Conservation (phyloP, 768 basidiomycete species). For the Tylopilus sp. region DNA sequence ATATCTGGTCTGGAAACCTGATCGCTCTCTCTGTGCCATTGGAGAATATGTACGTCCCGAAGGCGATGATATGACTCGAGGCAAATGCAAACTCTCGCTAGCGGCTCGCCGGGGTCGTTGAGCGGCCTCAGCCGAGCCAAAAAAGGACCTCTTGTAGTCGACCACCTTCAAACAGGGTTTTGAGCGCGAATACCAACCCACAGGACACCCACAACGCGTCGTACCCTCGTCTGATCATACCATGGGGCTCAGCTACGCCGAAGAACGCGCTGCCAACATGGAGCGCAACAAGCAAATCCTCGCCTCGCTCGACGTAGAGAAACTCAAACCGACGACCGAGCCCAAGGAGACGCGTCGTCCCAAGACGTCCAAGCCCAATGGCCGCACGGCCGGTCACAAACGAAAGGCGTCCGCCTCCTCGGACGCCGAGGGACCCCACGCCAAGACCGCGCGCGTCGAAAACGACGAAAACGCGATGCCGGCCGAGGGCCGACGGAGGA, state of each 20-base stretch:
- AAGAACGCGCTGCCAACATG: constrained; percentile 36
- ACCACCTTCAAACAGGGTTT: not conserved
- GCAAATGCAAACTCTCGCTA: not conserved
- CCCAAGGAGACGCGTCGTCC: constrained; percentile 41
- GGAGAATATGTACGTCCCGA: no score
- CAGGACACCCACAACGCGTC: not conserved
- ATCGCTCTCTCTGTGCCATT: no score
- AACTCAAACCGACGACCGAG: constrained; percentile 42
- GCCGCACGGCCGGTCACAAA: constrained; percentile 33
- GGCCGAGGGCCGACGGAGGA: constrained; percentile 49
- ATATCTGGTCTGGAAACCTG: no score
- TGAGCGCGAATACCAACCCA: not conserved
- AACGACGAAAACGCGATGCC: constrained; percentile 22
- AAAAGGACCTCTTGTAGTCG: not conserved
- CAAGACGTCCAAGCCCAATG: constrained; percentile 5
- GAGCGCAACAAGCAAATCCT: constrained; percentile 45
- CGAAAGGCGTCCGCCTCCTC: constrained; percentile 33
- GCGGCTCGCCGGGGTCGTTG: no score
- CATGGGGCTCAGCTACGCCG: constrained; percentile 31
- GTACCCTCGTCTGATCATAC: not conserved
- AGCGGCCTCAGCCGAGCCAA: not conserved
- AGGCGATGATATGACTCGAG: no score
- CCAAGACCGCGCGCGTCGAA: constrained; percentile 14
- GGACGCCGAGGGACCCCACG: constrained; percentile 29
- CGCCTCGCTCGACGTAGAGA: constrained; percentile 37